phyloP scores from a whole-genome alignment of 2,329 filamentous ascomycete species.

The Sporothrix brasiliensis region DNA sequence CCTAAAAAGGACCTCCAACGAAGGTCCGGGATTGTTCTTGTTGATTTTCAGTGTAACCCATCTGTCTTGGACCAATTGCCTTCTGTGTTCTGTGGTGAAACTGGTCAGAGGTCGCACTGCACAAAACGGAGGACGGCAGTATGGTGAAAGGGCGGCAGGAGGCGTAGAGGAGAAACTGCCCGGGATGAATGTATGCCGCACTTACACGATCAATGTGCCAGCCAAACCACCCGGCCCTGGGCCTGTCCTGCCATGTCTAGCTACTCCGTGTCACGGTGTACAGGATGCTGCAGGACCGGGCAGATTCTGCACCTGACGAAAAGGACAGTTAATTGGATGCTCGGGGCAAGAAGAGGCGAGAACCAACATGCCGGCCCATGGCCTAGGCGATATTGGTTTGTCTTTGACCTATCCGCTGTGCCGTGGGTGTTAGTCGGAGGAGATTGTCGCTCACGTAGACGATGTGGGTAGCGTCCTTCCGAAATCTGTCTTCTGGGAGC shows the following conservation, averaged over 20 bases:
- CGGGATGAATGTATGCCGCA: not conserved
- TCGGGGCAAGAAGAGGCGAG: slow-evolving; percentile 30
- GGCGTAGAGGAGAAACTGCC: not conserved
- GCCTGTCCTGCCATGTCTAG: slow-evolving; percentile 22
- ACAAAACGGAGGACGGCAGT: slow-evolving; percentile 1
- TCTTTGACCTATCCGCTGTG: slow-evolving; percentile 1
- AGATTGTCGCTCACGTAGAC: not conserved
- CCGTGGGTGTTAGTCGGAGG: not conserved
- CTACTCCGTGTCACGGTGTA: slow-evolving; percentile 11
- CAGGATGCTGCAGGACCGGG: slow-evolving; percentile 25
- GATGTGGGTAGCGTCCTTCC: not conserved
- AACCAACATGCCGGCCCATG: slow-evolving; percentile 3
- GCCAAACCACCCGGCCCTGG: not conserved
- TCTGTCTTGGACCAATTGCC: slow-evolving; percentile 2
- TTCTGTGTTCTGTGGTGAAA: slow-evolving; percentile 15
- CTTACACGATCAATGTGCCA: slow-evolving; percentile 8
- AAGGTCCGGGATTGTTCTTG: not conserved
- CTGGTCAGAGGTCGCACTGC: slow-evolving; percentile 11
- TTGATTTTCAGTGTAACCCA: not conserved
- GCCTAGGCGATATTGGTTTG: not conserved
- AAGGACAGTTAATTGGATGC: slow-evolving; percentile 22
- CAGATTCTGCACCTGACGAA: slow-evolving; percentile 29
- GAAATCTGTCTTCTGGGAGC: no score
- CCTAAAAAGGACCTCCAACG: not conserved
- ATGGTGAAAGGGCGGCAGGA: not conserved